phyloP scores from a whole-genome alignment of 495 filamentous ascomycete genomes.

The Neurospora sp. region DNA sequence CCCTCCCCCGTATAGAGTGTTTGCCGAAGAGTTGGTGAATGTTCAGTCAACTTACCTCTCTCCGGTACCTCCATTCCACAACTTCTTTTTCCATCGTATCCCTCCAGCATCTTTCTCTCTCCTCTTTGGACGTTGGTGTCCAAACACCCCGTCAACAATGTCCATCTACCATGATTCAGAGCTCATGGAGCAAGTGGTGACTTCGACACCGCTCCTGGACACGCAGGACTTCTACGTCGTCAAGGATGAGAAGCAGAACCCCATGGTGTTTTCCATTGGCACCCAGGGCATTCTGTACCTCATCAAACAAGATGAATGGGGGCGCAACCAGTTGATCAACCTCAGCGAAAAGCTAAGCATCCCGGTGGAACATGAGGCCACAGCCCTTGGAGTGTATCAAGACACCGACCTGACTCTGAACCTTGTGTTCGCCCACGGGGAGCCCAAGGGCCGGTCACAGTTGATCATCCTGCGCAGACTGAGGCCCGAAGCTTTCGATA shows the following conservation, averaged over 20 bases:
- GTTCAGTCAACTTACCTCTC: not conserved
- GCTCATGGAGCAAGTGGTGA: not conserved
- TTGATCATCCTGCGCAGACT: not conserved
- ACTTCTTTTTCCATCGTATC: not conserved
- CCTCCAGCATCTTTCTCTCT: not conserved
- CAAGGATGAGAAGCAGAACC: not conserved
- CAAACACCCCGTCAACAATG: not conserved
- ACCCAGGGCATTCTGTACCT: not conserved
- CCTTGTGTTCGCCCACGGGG: not conserved
- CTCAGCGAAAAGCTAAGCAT: not conserved
- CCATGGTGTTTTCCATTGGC: not conserved
- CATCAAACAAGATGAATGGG: not conserved
- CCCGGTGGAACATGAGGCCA: not conserved
- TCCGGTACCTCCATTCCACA: not conserved
- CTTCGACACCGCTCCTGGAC: not conserved
- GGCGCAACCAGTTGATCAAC: not conserved
- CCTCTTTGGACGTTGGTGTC: not conserved
- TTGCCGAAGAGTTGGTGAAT: not conserved
- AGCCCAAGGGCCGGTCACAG: not conserved
- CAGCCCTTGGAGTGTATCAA: not conserved
- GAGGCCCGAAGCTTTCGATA: not conserved
- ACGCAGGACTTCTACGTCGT: not conserved
- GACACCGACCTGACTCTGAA: not conserved
- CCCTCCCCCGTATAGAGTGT: not conserved
- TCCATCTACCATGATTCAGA: not conserved